Evolutionary conservation across 2,329 filamentous ascomycete species (phyloP).

Genomic region (Emmonsia crescens): DNA sequence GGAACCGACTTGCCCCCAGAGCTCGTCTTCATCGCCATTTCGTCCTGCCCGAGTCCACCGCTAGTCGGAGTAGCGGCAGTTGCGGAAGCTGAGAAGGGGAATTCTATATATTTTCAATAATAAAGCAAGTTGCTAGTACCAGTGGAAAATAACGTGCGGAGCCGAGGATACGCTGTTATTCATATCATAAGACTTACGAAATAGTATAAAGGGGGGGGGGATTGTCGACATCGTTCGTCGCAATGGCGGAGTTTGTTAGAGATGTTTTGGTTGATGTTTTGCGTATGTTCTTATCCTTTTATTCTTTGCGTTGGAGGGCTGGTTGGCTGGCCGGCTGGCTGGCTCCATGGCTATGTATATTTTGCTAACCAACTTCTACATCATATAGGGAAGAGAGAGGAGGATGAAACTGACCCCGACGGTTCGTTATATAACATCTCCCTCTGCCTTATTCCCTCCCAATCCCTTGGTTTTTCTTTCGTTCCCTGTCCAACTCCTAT

Average conservation of each 20-base stretch:
- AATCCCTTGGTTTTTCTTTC: not conserved
- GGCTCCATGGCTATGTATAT: not conserved
- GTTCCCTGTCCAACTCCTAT: not conserved
- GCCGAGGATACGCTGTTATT: not conserved
- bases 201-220: not conserved
- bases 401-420: slow-evolving; percentile 14
- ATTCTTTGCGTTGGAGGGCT: not conserved
- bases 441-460: not conserved
- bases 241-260: slow-evolving; percentile 28
- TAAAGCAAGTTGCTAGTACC: not conserved
- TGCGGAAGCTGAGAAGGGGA: not conserved
- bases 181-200: not conserved
- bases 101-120: no score
- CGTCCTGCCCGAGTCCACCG: slow-evolving; percentile 15
- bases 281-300: slow-evolving; percentile 20
- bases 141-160: not conserved
- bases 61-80: not conserved
- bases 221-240: slow-evolving; percentile 6
- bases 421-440: slow-evolving; percentile 7
- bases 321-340: not conserved
- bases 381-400: slow-evolving; percentile 11
- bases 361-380: not conserved
- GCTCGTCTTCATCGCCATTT: slow-evolving; percentile 19
- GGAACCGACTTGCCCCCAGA: slow-evolving; percentile 24
- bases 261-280: slow-evolving; percentile 26